Evolutionary conservation across 2,329 filamentous ascomycete genomes (phyloP), one percentile per base, ranked within the genome.

Genomic region (Cladosporium sp.): DNA sequence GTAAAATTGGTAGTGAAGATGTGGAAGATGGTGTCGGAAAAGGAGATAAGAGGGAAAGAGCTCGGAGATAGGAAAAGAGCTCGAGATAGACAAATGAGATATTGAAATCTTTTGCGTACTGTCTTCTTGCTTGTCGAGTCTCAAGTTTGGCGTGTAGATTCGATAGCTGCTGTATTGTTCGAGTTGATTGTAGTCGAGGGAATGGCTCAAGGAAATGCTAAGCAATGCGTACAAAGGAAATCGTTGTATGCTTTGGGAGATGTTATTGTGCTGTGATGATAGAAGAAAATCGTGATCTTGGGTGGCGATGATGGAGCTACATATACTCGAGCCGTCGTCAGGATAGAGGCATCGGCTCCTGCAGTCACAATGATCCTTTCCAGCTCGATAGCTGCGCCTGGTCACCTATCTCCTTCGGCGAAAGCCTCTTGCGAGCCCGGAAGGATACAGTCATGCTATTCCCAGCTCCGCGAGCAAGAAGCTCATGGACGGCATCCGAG

Each of bases 211-310:
- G 22, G 24, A 55, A 55, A 47, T 37, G 40, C 22, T 55, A 55
- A 47, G 39, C 52, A 45, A 47, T 45, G 52, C 40, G 17, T 20
- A 55, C 52, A 62, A 50, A 61, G 35, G 50, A 54, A 39, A 49
- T 24, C n/a, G n/a, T 34, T 54, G 37, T 44, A 45, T 40, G 53
- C 50, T 42, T 50, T 35, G 40, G 40, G 45, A 32, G 48, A 49
- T 58, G 58, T 57, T 60, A 55, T 49, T 48, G 58, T 58, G 19
- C 35, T 54, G 52, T 37, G 56, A 57, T 52, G 52, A 37, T 56
- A 22, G 45, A 56, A 60, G 52, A 47, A 55, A 55, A 47, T 19
- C 32, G 22, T 37, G 55, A 58, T 51, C 53, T 40, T n/a, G 56
- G 50, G 35, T 48, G 50, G 58, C 37, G 56, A 58, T 32, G 22